Percentiles rank a stretch among this genome's conserved stretches.
Conservation (phyloP, 352 stramenopile genomes). For the Pythium guiyangense region DNA sequence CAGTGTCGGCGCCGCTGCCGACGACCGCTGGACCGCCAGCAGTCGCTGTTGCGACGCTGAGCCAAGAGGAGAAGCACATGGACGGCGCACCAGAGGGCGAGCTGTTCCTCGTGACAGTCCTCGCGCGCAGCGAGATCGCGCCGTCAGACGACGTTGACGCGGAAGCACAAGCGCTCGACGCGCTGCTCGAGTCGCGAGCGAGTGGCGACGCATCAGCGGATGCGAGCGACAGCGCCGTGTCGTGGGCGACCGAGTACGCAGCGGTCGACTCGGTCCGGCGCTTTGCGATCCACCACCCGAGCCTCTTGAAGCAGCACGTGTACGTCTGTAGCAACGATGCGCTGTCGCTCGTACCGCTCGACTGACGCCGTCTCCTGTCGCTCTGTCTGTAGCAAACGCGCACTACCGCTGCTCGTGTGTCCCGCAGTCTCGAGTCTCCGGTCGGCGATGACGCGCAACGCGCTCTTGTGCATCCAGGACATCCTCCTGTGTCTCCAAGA, state of each 20-base stretch:
- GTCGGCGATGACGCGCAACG: slow-evolving; percentile 61
- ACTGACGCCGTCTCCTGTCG: neutral
- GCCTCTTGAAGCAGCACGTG: slow-evolving; percentile 24
- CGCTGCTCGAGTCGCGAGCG: slow-evolving; percentile 17
- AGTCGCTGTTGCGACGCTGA: slow-evolving; percentile 17
- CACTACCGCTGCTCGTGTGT: slow-evolving; percentile 35
- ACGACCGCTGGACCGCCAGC: neutral
- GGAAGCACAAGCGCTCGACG: slow-evolving; percentile 28
- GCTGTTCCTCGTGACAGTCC: slow-evolving; percentile 54
- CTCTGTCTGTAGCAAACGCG: slow-evolving; percentile 10
- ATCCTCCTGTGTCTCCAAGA: slow-evolving; percentile 29
- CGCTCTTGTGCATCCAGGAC: slow-evolving; percentile 63
- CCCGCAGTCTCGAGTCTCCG: slow-evolving; percentile 54
- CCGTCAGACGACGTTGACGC: slow-evolving; percentile 24
- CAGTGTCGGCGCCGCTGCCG: neutral
- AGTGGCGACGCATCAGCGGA: neutral
- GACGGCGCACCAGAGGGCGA: slow-evolving; percentile 52
- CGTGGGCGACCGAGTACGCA: slow-evolving; percentile 37
- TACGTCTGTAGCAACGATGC: slow-evolving; percentile 20
- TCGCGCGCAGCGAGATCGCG: slow-evolving; percentile 34
- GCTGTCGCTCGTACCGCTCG: no score
- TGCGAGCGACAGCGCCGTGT: slow-evolving; percentile 10
- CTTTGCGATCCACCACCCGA: slow-evolving; percentile 31
- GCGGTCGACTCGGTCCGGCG: slow-evolving; percentile 41
- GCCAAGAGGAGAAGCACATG: slow-evolving; percentile 26